Conservation (phyloP, 345 rosid genomes). For the Populus alba region DNA sequence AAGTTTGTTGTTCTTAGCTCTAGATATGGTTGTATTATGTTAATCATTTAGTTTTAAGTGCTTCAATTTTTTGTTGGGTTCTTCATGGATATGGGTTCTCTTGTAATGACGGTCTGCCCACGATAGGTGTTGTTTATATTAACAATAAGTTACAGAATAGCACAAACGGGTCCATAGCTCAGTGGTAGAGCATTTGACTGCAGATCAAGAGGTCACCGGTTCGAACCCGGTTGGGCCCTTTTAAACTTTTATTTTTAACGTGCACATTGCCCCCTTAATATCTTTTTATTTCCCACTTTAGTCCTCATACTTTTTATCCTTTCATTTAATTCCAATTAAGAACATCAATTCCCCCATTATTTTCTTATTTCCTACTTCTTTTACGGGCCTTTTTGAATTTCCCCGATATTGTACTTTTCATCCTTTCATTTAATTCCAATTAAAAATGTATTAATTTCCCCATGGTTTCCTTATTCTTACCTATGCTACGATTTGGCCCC, state of each 20-base stretch:
- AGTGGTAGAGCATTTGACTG: constrained; percentile 42
- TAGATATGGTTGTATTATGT: not conserved
- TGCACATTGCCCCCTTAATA: not conserved
- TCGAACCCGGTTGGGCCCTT: constrained; percentile 39
- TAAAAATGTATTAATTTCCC: too few relatives aligned
- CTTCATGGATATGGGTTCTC: not conserved
- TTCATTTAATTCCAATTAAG: too few relatives aligned
- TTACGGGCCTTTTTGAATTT: not conserved
- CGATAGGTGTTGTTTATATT: fast-evolving
- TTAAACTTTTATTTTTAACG: fast-evolving
- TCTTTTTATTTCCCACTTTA: not conserved
- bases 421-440: too few relatives aligned
- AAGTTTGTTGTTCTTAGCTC: not conserved
- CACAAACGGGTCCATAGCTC: constrained; percentile 30
- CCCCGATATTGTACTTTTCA: not conserved
- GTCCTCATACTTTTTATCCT: not conserved
- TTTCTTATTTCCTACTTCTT: not conserved
- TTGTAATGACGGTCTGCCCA: fast-evolving
- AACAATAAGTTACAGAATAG: fast-evolving
- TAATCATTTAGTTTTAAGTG: not conserved
- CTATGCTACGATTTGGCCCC: too few relatives aligned
- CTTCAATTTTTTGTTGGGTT: too few relatives aligned
- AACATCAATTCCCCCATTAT: too few relatives aligned
- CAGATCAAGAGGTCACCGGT: constrained; percentile 41
- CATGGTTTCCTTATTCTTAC: too few relatives aligned